Evolutionary conservation across 2,329 filamentous ascomycete species (phyloP).

Genomic region (Hymenoscyphus scutula): DNA sequence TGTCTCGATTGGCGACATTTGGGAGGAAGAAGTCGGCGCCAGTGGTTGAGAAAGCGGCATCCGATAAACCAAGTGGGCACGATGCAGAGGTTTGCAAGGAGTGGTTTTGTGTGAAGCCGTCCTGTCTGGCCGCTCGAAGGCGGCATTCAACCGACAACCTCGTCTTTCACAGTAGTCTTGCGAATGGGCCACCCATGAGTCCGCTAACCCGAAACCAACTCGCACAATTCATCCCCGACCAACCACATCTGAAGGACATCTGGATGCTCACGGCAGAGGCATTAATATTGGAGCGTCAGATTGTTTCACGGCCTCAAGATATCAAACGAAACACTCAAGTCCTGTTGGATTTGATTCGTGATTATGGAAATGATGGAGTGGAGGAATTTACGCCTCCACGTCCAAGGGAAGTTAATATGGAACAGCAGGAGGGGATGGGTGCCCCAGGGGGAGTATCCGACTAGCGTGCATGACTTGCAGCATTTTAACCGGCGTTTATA

Average conservation of each 20-base stretch:
- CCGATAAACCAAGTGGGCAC: constrained; percentile 29
- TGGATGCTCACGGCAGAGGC: constrained; percentile 64
- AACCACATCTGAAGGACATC: constrained; percentile 57
- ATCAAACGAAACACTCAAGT: constrained; percentile 64
- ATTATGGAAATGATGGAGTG: constrained; percentile 56
- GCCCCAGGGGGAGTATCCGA: constrained; percentile 26
- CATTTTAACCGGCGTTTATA: constrained; percentile 26
- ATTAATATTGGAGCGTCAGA: constrained; percentile 56
- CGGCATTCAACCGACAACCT: constrained; percentile 39
- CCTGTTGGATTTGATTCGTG: constrained; percentile 62
- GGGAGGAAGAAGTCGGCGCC: constrained; percentile 54
- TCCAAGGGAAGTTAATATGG: constrained; percentile 21
- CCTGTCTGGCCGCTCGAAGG: constrained; percentile 28
- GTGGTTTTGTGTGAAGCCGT: constrained; percentile 38
- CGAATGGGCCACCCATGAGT: constrained; percentile 62
- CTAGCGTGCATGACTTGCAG: constrained; percentile 19
- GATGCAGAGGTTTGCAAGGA: constrained; percentile 32
- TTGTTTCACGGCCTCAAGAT: constrained; percentile 56
- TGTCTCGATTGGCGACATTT: constrained; percentile 46
- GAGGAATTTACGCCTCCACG: constrained; percentile 51
- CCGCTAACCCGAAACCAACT: constrained; percentile 51
- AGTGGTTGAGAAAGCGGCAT: constrained; percentile 14
- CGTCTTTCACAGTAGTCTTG: constrained; percentile 58
- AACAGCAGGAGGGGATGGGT: constrained; percentile 25
- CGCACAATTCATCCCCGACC: constrained; percentile 50